Conservation (phyloP, 768 basidiomycete genomes). For the Lactifluus rugatus region DNA sequence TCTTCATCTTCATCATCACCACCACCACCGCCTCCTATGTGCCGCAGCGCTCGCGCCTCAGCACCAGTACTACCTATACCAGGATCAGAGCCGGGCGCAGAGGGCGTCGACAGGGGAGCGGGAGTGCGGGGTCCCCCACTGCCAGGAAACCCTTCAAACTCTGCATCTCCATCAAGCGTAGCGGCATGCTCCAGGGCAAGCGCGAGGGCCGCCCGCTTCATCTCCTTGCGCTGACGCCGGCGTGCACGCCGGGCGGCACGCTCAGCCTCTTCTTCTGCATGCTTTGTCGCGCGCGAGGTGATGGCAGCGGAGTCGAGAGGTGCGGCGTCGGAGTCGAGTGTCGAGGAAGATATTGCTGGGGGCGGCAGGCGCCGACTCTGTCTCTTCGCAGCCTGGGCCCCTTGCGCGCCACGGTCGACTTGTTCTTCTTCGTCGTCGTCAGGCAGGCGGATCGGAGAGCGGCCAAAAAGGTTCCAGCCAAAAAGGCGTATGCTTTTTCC, state of each 20-base stretch:
- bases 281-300: conserved; percentile 30
- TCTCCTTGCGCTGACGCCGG: conserved; percentile 37
- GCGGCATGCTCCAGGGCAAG: conserved; percentile 27
- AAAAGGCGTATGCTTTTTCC: conserved; percentile 45
- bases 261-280: conserved; percentile 24
- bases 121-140: conserved; percentile 25
- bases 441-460: conserved; percentile 47
- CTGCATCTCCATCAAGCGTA: conserved; percentile 24
- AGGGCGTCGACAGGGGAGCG: conserved; percentile 17
- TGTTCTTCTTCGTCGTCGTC: conserved; percentile 41
- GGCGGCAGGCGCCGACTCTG: not conserved
- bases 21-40: conserved; percentile 22
- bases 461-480: conserved; percentile 61
- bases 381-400: not conserved
- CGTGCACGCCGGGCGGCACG: conserved; percentile 42
- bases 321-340: conserved; percentile 64
- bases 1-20: conserved; percentile 37
- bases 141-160: conserved; percentile 63
- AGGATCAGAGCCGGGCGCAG: not conserved
- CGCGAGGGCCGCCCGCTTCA: conserved; percentile 33
- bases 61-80: not conserved
- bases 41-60: conserved; percentile 8
- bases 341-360: conserved; percentile 30
- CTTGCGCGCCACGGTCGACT: not conserved
- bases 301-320: conserved; percentile 52